A percentile compares a stretch with the other conserved stretches of the same genome.
These are phyloP conservation scores for Somion occarium DNA, from an alignment of 1,284 basidiomycete genomes.

Conservation along the genomic window DNA sequence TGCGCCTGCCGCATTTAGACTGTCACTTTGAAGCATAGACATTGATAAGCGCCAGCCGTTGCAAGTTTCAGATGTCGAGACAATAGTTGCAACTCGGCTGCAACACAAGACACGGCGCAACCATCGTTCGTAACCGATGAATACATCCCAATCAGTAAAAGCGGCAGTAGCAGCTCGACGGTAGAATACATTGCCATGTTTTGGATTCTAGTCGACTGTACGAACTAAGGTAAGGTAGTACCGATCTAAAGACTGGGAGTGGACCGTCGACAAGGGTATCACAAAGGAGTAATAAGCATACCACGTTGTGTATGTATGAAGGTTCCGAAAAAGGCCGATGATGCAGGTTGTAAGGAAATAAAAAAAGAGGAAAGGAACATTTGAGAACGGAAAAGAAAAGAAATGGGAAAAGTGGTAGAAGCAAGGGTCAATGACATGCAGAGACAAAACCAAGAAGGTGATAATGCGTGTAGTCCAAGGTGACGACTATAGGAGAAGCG, in stretches of 20 bases:
- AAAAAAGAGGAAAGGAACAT: constrained; percentile 10
- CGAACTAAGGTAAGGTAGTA: neutral
- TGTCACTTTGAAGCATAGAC: too few species aligned
- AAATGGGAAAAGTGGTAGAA: constrained; percentile 5
- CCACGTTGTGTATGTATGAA: neutral
- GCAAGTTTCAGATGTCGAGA: too few species aligned
- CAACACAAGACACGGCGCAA: too few species aligned
- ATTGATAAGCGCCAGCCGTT: too few species aligned
- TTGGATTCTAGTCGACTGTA: constrained; percentile 3
- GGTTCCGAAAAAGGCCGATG: neutral
- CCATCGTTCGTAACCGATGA: too few species aligned
- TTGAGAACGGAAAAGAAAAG: constrained; percentile 5
- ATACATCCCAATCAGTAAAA: too few species aligned
- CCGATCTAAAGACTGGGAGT: constrained; percentile 7
- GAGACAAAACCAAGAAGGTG: constrained; percentile 2
- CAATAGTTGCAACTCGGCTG: too few species aligned
- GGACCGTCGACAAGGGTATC: constrained; percentile 14
- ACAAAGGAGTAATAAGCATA: neutral
- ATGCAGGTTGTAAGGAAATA: neutral
- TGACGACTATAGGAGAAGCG: constrained; percentile 6
- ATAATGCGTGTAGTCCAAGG: neutral
- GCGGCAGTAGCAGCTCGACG: constrained; percentile 2
- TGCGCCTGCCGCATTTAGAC: too few species aligned
- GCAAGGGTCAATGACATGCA: constrained; percentile 5
- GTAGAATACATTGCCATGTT: constrained; percentile 10